Evolutionary conservation across 2,329 filamentous ascomycete species (phyloP), one percentile per base, ranked within the genome.

Genomic region (Samsoniella hepiali): DNA sequence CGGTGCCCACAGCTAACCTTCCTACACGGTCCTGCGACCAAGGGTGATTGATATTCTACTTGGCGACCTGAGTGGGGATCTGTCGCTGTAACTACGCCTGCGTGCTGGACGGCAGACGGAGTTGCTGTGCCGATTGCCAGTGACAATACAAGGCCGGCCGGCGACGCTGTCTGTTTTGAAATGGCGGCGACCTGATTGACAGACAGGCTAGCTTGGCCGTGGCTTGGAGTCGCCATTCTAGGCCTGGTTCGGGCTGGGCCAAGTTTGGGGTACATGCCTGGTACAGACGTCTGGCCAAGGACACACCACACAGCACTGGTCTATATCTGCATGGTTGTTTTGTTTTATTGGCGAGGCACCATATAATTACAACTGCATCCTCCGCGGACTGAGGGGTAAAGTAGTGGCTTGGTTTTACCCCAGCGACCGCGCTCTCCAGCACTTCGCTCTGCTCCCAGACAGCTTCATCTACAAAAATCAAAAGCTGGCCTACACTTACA

Each of bases 201-300:
- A 62, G 56, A 44, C 40, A 62, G 58, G 17, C n/a, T 22, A 61
- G 13, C 29, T 31, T 47, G 40, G 36, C 11, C 54, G 17, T 58
- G 31, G 56, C 42, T 45, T 47, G 31, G 29, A 11, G 51, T 40
- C 11, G n/a, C 22, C 22, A 49, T 31, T 58, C n/a, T 50, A 50
- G 56, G 31, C 55, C 40, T 47, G 55, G 55, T 34, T 58, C 15
- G 17, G 55, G 56, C 53, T 10, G 32, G n/a, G 44, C 53, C 22
- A 56, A 56, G 53, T 32, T 56, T 56, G 53, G 44, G 57, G 44
- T 59, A 59, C 57, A 50, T 40, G 2, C n/a, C 10, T 29, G 34
- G 44, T 59, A 59, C 57, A 42, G 22, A 40, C 9, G 27, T 50
- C 27, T 31, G 47, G 22, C 44, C 10, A 27, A 9, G 11, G 29